A percentile compares a stretch with the other conserved stretches of the same genome.
phyloP scores from a whole-genome alignment of 257 asterid species.

The Echium plantagineum region DNA sequence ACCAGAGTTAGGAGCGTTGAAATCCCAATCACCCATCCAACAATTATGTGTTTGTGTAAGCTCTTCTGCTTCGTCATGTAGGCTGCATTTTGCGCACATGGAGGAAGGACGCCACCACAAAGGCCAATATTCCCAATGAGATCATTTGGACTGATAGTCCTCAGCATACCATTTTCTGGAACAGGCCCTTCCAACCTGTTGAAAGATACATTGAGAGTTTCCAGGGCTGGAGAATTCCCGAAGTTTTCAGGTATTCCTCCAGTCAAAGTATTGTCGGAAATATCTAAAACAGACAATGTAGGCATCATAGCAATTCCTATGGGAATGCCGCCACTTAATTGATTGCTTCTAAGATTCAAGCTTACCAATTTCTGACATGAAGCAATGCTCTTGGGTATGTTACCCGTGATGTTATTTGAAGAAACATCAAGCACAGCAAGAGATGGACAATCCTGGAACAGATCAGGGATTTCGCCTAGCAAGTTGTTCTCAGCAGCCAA shows the following conservation, averaged over 20 bases:
- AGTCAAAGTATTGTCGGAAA: constrained; percentile 60
- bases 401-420: constrained; percentile 46
- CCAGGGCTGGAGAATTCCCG: constrained; percentile 71
- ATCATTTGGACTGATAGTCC: constrained; percentile 53
- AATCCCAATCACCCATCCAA: constrained; percentile 54
- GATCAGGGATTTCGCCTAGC: constrained; percentile 53
- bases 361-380: constrained; percentile 57
- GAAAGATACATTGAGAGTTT: constrained; percentile 46
- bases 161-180: constrained; percentile 52
- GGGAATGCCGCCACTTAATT: constrained; percentile 48
- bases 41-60: constrained; percentile 36
- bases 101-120: constrained; percentile 67
- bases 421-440: constrained; percentile 55
- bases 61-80: constrained; percentile 18
- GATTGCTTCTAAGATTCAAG: constrained; percentile 43
- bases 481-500: constrained; percentile 37
- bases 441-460: constrained; percentile 52
- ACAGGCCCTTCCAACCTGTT: constrained; percentile 59
- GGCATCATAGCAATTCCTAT: constrained; percentile 48
- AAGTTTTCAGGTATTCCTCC: constrained; percentile 60
- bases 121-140: constrained; percentile 50
- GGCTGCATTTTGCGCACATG: constrained; percentile 31
- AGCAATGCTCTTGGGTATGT: constrained; percentile 49
- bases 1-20: constrained; percentile 33
- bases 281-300: constrained; percentile 44